These are phyloP conservation scores for Pseudevernia furfuracea DNA, from an alignment of 495 filamentous ascomycete genomes.

Conservation along the genomic window DNA sequence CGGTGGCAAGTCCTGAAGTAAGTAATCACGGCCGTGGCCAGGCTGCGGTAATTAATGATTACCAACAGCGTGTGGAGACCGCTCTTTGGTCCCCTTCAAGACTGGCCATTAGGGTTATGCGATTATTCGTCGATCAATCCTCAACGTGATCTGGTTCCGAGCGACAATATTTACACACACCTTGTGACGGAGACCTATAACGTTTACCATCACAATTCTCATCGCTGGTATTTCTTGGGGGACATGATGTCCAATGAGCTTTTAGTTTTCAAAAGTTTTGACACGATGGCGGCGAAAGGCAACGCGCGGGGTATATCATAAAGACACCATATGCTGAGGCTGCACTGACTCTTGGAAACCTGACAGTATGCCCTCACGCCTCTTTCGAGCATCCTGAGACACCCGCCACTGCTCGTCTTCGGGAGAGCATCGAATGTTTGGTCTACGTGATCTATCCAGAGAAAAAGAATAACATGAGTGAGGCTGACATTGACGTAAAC, in stretches of 20 bases:
- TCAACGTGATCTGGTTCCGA: conserved; percentile 12
- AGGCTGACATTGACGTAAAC: neutral
- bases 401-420: neutral
- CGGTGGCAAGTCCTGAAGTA: conserved; percentile 12
- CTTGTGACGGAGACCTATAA: conserved; percentile 8
- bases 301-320: conserved; percentile 11
- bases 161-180: conserved; percentile 2
- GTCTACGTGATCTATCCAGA: neutral
- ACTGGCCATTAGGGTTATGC: conserved; percentile 30
- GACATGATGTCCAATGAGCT: conserved; percentile 28
- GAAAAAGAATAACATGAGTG: too few species aligned
- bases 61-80: conserved; percentile 26
- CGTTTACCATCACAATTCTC: conserved; percentile 15
- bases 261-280: conserved; percentile 31
- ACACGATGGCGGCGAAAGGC: conserved; percentile 34
- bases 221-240: conserved; percentile 31
- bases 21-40: neutral
- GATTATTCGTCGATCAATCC: conserved; percentile 28
- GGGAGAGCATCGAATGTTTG: conserved; percentile 6
- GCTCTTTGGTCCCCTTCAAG: conserved; percentile 23
- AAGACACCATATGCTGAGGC: neutral
- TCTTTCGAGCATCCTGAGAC: neutral
- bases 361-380: conserved; percentile 2
- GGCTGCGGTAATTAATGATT: neutral
- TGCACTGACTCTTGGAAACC: neutral